Base-by-base conservation (phyloP, 1,284 basidiomycete genomes). In the Naganishia cerealis region DNA sequence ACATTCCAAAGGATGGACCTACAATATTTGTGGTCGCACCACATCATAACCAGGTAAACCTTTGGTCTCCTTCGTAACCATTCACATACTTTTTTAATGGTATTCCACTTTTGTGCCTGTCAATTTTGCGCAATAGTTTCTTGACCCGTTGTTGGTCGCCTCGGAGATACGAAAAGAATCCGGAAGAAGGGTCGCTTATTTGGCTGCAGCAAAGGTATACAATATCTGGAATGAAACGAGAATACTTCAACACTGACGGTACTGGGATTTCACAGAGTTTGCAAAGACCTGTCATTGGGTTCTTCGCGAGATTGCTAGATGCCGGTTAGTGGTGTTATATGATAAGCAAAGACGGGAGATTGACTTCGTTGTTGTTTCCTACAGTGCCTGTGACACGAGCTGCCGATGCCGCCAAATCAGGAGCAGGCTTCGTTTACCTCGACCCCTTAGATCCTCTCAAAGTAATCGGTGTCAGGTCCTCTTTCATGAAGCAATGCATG, bases 21-120 rank as follows among this genome's bases (percentile, higher is more conserved):
- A 87, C 98, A 72, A 94, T 99, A 76, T 97, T 99, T 81, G 95
- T 96, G 62, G 93, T 87, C 57, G 96, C 93, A 15, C 96, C 96
- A 21, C 96, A 99, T 81, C 90, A 91, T 77, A 99, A 99, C 80
- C 93, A 95, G 82, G 92, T 88, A 75, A 67, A 83, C 29, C 16
- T 21, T 5, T 38, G 9, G 9, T 26, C 2, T 8, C 40, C 6
- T 13, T 33, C 18, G 36, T 13, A 61, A 21, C n/a, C 21, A 24
- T 50, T 50, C 21, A n/a, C 46, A 24, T 21, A 9, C 16, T 46
- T 33, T 33, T 33, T 6, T 33, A 24, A n/a, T 50, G 8, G 21
- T 24, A 50, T 15, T 52, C 29, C 12, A 26, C 63, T 48, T 5
- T 21, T 66, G 40, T n/a, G 36, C 9, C 3, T 8, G 10, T 12